A percentile compares a stretch with the other conserved stretches of the same genome.
These are phyloP conservation scores for Sisymbrium altissimum DNA, from an alignment of 345 rosid genomes.

Conservation along the genomic window DNA sequence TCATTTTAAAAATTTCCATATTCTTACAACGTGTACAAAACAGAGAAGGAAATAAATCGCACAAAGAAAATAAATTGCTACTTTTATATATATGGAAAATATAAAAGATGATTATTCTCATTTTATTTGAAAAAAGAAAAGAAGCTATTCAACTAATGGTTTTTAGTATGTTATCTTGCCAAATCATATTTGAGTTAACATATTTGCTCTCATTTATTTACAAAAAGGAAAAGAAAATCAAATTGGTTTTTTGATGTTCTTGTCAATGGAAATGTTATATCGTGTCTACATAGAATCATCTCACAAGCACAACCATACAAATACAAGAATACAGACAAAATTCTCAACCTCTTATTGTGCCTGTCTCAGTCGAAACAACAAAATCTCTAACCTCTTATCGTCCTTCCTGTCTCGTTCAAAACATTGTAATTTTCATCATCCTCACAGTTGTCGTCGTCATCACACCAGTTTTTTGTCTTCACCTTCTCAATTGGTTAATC, in stretches of 20 bases:
- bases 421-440: not conserved
- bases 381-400: not conserved
- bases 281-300: not conserved
- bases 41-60: not conserved
- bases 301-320: constrained; percentile 13
- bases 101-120: not conserved
- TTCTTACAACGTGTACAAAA: not conserved
- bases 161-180: not conserved
- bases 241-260: not conserved
- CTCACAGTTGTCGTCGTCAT: constrained; percentile 5
- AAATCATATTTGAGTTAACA: not conserved
- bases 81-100: not conserved
- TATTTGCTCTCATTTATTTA: not conserved
- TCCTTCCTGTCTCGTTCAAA: not conserved
- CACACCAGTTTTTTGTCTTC: not conserved
- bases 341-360: not conserved
- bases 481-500: constrained; percentile 1
- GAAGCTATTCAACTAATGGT: not conserved
- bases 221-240: not conserved
- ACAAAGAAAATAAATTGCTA: not conserved
- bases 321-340: constrained; percentile 5
- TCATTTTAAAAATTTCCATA: too few relatives aligned
- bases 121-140: not conserved
- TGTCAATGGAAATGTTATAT: not conserved
- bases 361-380: constrained; percentile 10